phyloP scores from a whole-genome alignment of 148 eudicot genomes.

The Pharnaceum exiguum region DNA sequence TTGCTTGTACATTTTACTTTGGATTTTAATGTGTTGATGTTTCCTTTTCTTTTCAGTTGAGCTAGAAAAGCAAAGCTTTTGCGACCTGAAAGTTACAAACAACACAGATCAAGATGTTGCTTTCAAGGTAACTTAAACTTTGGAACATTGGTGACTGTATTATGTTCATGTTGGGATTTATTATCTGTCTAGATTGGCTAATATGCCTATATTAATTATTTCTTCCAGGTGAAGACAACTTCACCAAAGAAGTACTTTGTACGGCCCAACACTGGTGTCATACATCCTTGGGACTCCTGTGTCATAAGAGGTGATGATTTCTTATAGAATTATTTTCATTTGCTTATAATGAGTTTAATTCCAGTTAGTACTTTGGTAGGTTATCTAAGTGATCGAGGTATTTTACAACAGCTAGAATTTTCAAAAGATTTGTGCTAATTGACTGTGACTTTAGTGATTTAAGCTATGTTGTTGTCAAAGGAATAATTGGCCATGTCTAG shows the following conservation, averaged over 20 bases:
- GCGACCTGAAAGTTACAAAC: conserved; percentile 83
- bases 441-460: no score
- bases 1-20: neutral
- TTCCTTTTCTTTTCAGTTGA: conserved; percentile 46
- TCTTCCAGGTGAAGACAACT: conserved; percentile 81
- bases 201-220: neutral
- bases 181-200: neutral
- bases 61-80: conserved; percentile 78
- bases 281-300: conserved; percentile 83
- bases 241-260: conserved; percentile 92
- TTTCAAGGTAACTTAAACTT: conserved; percentile 58
- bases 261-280: conserved; percentile 86
- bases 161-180: neutral
- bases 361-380: no score
- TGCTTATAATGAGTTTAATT: neutral
- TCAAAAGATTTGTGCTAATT: no score
- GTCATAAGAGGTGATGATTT: conserved; percentile 64
- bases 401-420: no score
- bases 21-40: neutral
- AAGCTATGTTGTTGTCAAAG: no score
- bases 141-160: neutral
- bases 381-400: no score
- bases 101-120: conserved; percentile 78
- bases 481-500: no score
- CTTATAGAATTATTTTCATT: neutral